A percentile compares a stretch with the other conserved stretches of the same genome.
These are phyloP conservation scores for Fusarium avenaceum DNA, from an alignment of 2,329 filamentous ascomycete genomes.

Conservation along the genomic window DNA sequence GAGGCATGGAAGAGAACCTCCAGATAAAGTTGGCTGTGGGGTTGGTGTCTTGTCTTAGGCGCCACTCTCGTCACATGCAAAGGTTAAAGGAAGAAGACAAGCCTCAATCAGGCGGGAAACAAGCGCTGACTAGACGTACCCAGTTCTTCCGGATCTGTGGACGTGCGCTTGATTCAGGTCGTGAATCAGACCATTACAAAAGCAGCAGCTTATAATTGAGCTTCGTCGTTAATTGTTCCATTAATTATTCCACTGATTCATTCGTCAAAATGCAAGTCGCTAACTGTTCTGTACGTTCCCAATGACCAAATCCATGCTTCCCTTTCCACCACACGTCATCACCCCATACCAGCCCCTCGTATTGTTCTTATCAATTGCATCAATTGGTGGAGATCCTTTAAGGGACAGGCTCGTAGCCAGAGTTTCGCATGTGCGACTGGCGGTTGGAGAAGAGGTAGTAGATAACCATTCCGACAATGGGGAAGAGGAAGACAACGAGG, in stretches of 20 bases:
- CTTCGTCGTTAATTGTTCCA: fast-evolving
- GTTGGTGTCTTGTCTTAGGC: no score
- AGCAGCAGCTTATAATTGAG: background rate
- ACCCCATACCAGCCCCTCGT: no score
- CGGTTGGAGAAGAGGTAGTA: conserved; percentile 76
- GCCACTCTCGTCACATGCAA: no score
- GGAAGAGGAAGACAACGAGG: conserved; percentile 74
- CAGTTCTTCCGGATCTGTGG: no score
- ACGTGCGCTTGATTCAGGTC: no score
- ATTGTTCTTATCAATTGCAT: fast-evolving
- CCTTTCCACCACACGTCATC: background rate
- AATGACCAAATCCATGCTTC: fast-evolving
- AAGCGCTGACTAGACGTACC: no score
- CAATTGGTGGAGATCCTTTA: background rate
- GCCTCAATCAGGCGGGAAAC: no score
- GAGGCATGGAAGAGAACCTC: no score
- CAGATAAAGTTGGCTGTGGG: no score
- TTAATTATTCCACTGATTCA: background rate
- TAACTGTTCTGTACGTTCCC: background rate
- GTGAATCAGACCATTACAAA: background rate
- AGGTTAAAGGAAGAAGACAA: no score
- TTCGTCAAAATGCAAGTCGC: background rate
- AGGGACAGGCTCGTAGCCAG: conserved; percentile 65
- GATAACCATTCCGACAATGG: conserved; percentile 70
- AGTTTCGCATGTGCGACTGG: conserved; percentile 64